phyloP scores from a whole-genome alignment of 768 basidiomycete species.

The Amanita phalloides region DNA sequence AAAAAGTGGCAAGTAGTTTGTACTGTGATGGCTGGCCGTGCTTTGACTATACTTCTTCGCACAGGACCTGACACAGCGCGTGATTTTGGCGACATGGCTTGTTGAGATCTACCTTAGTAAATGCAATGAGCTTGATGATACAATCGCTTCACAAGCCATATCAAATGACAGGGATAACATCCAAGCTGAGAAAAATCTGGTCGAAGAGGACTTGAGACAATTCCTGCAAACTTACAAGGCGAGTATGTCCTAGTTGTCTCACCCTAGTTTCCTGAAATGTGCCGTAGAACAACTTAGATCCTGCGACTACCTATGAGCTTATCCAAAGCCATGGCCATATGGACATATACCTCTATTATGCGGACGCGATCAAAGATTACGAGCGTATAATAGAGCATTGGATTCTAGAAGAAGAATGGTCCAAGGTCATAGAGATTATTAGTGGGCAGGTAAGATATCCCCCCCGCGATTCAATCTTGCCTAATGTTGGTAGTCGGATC shows the following conservation, averaged over 20 bases:
- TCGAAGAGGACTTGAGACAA: constrained; percentile 88
- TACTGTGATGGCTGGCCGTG: not conserved
- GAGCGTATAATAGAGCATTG: constrained; percentile 85
- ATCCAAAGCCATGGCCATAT: constrained; percentile 89
- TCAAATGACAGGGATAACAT: constrained; percentile 82
- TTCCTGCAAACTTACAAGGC: constrained; percentile 96
- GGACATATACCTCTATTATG: constrained; percentile 88
- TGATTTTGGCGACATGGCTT: constrained; percentile 98
- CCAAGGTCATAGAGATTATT: constrained; percentile 81
- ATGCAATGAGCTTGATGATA: constrained; percentile 91
- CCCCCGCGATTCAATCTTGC: not conserved
- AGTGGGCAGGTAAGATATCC: constrained; percentile 65
- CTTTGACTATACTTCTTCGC: not conserved
- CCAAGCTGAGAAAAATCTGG: constrained; percentile 62
- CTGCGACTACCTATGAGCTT: constrained; percentile 80
- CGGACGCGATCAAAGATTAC: constrained; percentile 70
- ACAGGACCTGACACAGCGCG: constrained; percentile 86
- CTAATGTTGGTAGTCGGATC: constrained; percentile 42
- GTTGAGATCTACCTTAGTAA: constrained; percentile 96
- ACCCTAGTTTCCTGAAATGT: not conserved
- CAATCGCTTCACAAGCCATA: constrained; percentile 77
- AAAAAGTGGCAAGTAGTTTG: constrained; percentile 53
- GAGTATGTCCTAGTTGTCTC: constrained; percentile 6
- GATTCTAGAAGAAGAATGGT: constrained; percentile 88
- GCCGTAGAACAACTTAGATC: constrained; percentile 69